Conservation (phyloP, 306 rosid species). For the Quercus ilex region DNA sequence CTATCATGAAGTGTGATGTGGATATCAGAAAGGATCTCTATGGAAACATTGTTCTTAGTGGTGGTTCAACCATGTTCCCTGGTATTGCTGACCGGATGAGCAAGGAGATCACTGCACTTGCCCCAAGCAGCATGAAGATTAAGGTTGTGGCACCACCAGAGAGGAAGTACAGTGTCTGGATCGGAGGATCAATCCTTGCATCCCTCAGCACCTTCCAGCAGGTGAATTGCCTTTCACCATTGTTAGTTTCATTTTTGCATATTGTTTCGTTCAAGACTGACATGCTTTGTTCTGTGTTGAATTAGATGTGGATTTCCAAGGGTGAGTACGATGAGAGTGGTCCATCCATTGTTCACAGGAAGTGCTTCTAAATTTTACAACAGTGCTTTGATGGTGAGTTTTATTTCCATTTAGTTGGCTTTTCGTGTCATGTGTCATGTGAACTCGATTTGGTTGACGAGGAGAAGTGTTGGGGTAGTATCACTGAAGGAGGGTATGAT, state of each 20-base stretch:
- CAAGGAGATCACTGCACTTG: slow-evolving; percentile 97
- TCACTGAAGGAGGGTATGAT: slow-evolving; percentile 34
- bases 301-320: slow-evolving; percentile 96
- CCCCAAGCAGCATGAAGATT: slow-evolving; percentile 99
- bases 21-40: slow-evolving; percentile 94
- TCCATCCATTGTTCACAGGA: slow-evolving; percentile 96
- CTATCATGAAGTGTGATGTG: slow-evolving; percentile 98
- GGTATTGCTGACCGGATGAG: slow-evolving; percentile 99
- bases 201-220: slow-evolving; percentile 99
- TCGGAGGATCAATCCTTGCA: slow-evolving; percentile 98
- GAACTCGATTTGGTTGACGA: slow-evolving; percentile 54
- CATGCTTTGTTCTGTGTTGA: neutral
- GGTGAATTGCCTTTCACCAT: slow-evolving; percentile 36
- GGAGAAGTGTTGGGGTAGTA: slow-evolving; percentile 36
- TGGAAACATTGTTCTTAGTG: slow-evolving; percentile 95
- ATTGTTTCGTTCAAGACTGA: slow-evolving; percentile 14
- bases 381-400: slow-evolving; percentile 64
- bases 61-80: slow-evolving; percentile 98
- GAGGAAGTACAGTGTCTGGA: slow-evolving; percentile 99
- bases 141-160: slow-evolving; percentile 98
- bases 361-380: slow-evolving; percentile 72
- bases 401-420: slow-evolving; percentile 62
- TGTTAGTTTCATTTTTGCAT: neutral
- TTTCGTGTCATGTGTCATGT: slow-evolving; percentile 75
- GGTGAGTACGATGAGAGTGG: slow-evolving; percentile 96